Evolutionary conservation across 1,284 basidiomycete species (phyloP).

Genomic region (Bondarzewia mesenterica): DNA sequence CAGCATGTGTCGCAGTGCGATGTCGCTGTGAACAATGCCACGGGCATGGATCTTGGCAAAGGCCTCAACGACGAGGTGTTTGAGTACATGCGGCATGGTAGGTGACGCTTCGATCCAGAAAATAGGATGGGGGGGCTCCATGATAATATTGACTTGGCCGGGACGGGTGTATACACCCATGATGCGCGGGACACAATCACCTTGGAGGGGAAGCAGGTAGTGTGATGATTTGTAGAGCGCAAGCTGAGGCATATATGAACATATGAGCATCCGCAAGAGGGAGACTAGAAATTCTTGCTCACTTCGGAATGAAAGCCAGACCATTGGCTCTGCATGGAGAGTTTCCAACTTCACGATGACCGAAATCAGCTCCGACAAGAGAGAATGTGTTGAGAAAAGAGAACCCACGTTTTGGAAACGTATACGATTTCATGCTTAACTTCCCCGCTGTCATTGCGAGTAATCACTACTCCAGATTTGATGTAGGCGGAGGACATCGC

Average conservation of each 20-base stretch:
- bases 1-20: constrained; percentile 46
- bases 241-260: constrained; percentile 22
- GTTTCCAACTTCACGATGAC: constrained; percentile 36
- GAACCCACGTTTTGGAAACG: constrained; percentile 37
- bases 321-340: constrained; percentile 24
- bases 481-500: constrained; percentile 32
- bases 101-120: constrained; percentile 51
- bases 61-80: constrained; percentile 39
- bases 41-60: constrained; percentile 39
- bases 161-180: constrained; percentile 39
- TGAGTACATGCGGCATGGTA: constrained; percentile 42
- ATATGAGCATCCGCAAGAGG: no score
- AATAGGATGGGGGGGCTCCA: constrained; percentile 43
- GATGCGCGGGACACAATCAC: constrained; percentile 40
- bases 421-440: constrained; percentile 18
- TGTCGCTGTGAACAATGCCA: constrained; percentile 43
- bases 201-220: constrained; percentile 44
- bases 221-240: constrained; percentile 33
- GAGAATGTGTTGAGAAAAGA: not conserved
- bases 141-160: constrained; percentile 34
- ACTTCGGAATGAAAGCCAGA: constrained; percentile 38
- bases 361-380: not conserved
- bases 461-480: constrained; percentile 26
- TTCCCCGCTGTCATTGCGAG: constrained; percentile 15
- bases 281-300: constrained; percentile 1